Evolutionary conservation across 148 eudicot genomes (phyloP).

Genomic region (Vaccinium macrocarpon): DNA sequence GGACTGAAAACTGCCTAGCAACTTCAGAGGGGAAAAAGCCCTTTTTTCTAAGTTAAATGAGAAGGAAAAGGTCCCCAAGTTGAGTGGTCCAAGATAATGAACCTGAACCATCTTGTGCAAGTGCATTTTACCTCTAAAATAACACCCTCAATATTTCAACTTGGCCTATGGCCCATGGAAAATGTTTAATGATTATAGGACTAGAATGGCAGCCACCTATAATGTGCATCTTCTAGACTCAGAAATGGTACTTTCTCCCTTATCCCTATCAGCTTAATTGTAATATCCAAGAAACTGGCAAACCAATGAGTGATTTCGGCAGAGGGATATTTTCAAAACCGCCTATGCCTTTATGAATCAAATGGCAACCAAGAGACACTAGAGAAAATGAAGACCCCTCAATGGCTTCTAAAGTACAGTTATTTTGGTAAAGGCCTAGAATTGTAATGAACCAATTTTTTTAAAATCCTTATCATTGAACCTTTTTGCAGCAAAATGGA

Average conservation of each 20-base stretch:
- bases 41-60: background rate
- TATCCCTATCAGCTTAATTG: background rate
- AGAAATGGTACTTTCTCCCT: background rate
- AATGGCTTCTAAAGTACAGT: background rate
- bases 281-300: background rate
- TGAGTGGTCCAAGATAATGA: slow-evolving; percentile 14
- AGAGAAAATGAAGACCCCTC: slow-evolving; percentile 2
- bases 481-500: background rate
- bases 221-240: background rate
- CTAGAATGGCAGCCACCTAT: background rate
- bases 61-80: background rate
- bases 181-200: background rate
- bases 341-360: background rate
- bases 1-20: background rate
- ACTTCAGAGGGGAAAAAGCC: background rate
- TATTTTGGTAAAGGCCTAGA: background rate
- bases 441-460: slow-evolving; percentile 7
- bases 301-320: background rate
- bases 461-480: background rate
- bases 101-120: background rate
- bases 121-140: background rate
- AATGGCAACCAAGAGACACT: background rate
- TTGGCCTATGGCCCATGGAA: background rate
- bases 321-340: background rate
- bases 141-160: background rate